These are phyloP conservation scores for Westerdykella aurantiaca DNA, from an alignment of 2,329 filamentous ascomycete species.

Conservation along the genomic window DNA sequence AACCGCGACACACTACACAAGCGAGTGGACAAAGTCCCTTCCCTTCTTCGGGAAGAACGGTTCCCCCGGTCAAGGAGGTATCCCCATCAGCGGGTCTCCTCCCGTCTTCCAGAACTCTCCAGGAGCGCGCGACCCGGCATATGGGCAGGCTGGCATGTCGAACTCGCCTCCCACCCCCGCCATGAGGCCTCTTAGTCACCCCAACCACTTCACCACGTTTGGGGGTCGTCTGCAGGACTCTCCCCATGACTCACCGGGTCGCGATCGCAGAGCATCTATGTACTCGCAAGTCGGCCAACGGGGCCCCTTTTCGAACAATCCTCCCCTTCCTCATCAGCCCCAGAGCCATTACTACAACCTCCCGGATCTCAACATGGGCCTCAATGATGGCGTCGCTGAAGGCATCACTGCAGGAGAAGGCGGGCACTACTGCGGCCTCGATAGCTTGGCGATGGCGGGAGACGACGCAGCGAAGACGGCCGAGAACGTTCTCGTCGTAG, in stretches of 20 bases:
- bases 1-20: slow-evolving; percentile 36
- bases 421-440: slow-evolving; percentile 77
- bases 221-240: slow-evolving; percentile 34
- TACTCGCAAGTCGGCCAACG: slow-evolving; percentile 45
- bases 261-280: slow-evolving; percentile 47
- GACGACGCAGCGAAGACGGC: slow-evolving; percentile 39
- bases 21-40: slow-evolving; percentile 45
- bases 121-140: slow-evolving; percentile 24
- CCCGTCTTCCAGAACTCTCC: slow-evolving; percentile 35
- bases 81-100: slow-evolving; percentile 44
- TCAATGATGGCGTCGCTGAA: slow-evolving; percentile 44
- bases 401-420: slow-evolving; percentile 58
- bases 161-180: slow-evolving; percentile 30
- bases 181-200: slow-evolving; percentile 42
- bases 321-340: slow-evolving; percentile 67
- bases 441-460: slow-evolving; percentile 53
- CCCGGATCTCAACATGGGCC: slow-evolving; percentile 62
- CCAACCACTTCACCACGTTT: slow-evolving; percentile 41
- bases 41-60: slow-evolving; percentile 40
- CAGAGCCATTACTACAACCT: slow-evolving; percentile 73
- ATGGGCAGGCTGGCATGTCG: slow-evolving; percentile 37
- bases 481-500: slow-evolving; percentile 67
- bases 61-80: slow-evolving; percentile 35
- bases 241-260: slow-evolving; percentile 28
- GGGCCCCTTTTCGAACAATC: slow-evolving; percentile 44